Base-by-base conservation (phyloP, 768 basidiomycete species). In the Rhizopogon sp. region DNA sequence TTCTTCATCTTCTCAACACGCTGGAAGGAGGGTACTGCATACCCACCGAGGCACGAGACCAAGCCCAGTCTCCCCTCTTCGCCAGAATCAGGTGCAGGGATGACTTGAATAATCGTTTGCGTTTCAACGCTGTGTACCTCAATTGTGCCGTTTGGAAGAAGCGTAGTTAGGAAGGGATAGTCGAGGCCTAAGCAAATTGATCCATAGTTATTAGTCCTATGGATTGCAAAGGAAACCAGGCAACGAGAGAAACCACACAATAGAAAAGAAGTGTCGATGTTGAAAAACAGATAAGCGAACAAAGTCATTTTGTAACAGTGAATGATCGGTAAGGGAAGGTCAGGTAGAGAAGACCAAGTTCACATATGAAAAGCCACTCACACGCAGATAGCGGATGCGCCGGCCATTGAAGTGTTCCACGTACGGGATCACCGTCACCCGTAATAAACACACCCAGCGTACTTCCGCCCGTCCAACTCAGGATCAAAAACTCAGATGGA, bases 361-460 rank as follows among this genome's bases (percentile, higher is more conserved):
- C 17, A n/a, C 6, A 39, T 25, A 44, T 43, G 20, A 39, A 3
- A 22, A 8, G 6, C 3, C 37, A 81, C 88, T 64, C 63, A 94
- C 92, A 85, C 39, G 93, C 73, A 17, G 84, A 79, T 22, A 83
- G 72, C 0, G 93, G 91, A 74, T 95, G 85, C 49, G 75, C 80
- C 3, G 83, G 78, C 91, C 93, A 97, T 65, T 92, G 82, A 43
- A 97, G 72, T 2, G 94, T 95, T 2, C 93, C 93, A 44, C 94
- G 79, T 7, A 93, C 86, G 5, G 95, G 93, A 68, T 96, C 93
- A 0, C 93, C 94, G 2, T 83, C 80, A 0, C 84, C 81, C 13
- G 81, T 91, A 59, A 98, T 77, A 62, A 98, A 98, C 9, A 98
- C 73, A 0, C 95, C 95, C 40, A 98, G 74, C 0, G 90, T 90